Conservation (phyloP, 306 rosid genomes). For the Bauhinia variegata region DNA sequence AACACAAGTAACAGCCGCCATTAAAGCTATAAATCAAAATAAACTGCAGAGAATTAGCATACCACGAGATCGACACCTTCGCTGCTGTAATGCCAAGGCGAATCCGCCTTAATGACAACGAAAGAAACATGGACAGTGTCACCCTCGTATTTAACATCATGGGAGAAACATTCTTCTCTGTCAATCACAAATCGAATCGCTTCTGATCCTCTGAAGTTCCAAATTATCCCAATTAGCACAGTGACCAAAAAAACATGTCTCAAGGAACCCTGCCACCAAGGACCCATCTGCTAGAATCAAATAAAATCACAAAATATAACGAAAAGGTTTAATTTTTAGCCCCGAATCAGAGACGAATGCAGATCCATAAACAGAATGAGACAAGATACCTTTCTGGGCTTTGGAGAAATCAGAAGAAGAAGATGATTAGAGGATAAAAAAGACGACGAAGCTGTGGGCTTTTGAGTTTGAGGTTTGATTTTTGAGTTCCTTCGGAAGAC, state of each 20-base stretch:
- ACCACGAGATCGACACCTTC: conserved; percentile 94
- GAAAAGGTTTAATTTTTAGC: neutral
- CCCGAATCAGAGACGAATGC: neutral
- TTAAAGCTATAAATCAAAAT: neutral
- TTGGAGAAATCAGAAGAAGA: neutral
- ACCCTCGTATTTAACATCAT: conserved; percentile 74
- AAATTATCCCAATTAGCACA: conserved; percentile 40
- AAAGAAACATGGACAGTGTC: conserved; percentile 85
- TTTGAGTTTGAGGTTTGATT: neutral
- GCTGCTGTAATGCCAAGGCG: conserved; percentile 65
- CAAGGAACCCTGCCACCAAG: conserved; percentile 33
- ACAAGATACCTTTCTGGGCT: neutral
- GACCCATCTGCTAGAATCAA: conserved; percentile 43
- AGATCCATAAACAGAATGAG: conserved; percentile 7
- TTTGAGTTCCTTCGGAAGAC: neutral
- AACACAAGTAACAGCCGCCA: neutral
- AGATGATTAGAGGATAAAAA: neutral
- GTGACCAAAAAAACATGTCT: conserved; percentile 41
- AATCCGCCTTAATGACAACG: conserved; percentile 83
- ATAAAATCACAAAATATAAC: neutral
- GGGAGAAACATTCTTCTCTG: conserved; percentile 85
- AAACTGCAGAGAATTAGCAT: conserved; percentile 10
- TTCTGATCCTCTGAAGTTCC: conserved; percentile 47
- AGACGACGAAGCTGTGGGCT: neutral
- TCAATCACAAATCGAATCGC: conserved; percentile 84